Evolutionary conservation across 2,329 filamentous ascomycete genomes (phyloP).

Genomic region (Ceratocystis eucalypticola): DNA sequence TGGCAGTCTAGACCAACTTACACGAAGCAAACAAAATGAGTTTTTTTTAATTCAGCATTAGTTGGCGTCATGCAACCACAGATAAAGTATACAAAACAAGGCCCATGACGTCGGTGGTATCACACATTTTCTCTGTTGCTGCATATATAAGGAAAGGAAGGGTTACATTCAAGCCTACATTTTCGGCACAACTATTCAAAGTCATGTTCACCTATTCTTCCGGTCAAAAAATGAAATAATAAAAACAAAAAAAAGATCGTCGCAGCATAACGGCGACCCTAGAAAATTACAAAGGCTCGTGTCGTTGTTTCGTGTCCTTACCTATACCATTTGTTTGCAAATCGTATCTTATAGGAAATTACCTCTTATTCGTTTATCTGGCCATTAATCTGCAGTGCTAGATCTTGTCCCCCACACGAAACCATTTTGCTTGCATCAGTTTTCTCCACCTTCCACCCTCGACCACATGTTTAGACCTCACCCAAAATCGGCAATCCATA

Average conservation of each 20-base stretch:
- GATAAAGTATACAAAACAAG: not conserved
- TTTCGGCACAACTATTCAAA: not conserved
- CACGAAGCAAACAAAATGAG: not conserved
- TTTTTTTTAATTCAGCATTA: not conserved
- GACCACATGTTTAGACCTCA: not conserved
- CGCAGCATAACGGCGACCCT: too few relatives aligned
- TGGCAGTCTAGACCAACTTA: not conserved
- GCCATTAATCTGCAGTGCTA: not conserved
- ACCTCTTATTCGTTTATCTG: not conserved
- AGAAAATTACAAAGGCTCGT: not conserved
- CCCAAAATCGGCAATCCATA: not conserved
- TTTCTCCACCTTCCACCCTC: not conserved
- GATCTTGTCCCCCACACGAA: not conserved
- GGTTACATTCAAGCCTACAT: not conserved
- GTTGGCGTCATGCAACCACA: not conserved
- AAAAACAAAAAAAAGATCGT: too few relatives aligned
- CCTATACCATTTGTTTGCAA: not conserved
- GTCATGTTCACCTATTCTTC: not conserved
- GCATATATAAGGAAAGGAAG: not conserved
- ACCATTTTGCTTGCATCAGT: not conserved
- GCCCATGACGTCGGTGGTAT: not conserved
- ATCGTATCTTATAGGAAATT: slow-evolving; percentile 1
- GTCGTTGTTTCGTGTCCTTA: not conserved
- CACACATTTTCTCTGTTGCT: too few relatives aligned
- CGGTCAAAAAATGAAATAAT: too few relatives aligned